phyloP scores from a whole-genome alignment of 106 monocot species.

The Vanilla planifolia region DNA sequence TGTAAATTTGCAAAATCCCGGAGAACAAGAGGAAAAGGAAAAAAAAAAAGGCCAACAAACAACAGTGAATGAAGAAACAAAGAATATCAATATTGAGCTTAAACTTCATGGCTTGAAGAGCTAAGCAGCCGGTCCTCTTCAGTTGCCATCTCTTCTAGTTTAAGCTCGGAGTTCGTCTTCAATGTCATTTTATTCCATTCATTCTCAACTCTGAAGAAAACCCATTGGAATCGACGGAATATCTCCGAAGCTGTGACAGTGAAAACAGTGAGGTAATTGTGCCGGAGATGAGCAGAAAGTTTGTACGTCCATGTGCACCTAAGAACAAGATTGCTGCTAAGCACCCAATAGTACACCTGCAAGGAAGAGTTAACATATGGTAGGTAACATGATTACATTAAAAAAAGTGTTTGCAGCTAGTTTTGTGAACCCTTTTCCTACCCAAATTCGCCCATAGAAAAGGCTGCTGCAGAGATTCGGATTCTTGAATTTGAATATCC shows the following conservation, averaged over 20 bases:
- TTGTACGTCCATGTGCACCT: conserved; percentile 98
- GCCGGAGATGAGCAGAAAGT: conserved; percentile 93
- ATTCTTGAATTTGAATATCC: conserved; percentile 86
- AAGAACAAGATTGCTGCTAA: conserved; percentile 77
- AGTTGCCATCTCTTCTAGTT: conserved; percentile 40
- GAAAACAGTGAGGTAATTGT: conserved; percentile 88
- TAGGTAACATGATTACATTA: not conserved
- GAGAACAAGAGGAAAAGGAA: no score
- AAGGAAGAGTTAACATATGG: not conserved
- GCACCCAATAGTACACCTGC: conserved; percentile 81
- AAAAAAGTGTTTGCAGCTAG: not conserved
- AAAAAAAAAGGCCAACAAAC: no score
- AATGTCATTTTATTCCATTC: conserved; percentile 91
- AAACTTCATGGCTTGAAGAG: conserved; percentile 34
- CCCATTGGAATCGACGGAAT: conserved; percentile 72
- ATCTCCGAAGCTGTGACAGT: conserved; percentile 67
- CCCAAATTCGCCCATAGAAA: conserved; percentile 73
- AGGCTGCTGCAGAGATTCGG: conserved; percentile 39
- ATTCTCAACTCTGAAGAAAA: conserved; percentile 90
- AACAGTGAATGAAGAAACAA: no score
- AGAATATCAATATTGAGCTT: no score
- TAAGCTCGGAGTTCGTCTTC: conserved; percentile 35
- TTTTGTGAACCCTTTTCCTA: conserved; percentile 12
- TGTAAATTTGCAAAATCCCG: no score
- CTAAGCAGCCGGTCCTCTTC: conserved; percentile 64